Evolutionary conservation across 768 basidiomycete genomes (phyloP), one percentile per base, ranked within the genome.

Genomic region (Leccinum olivaceopallidum): DNA sequence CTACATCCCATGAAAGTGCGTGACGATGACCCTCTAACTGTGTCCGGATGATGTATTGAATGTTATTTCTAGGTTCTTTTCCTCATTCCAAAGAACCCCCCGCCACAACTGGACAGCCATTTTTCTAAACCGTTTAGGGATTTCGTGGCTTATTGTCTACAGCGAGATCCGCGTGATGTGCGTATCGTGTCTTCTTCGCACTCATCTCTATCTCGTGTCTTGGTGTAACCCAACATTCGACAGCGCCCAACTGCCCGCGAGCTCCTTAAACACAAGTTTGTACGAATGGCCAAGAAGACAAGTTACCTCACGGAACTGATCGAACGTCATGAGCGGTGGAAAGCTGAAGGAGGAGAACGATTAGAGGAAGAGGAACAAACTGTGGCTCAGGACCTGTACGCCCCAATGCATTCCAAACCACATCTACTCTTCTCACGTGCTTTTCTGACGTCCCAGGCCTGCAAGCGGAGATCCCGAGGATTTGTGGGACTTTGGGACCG

Each of bases 1-100:
- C 78, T 98, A 48, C 97, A 99, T 76, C 97, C 97, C 6, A 98
- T 99, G 97, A 98, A 98, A 84, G 96, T 92, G 58, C 52, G 83
- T 66, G 26, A 42, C 12, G 18, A 20, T 20, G 37, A 7, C 22
- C 10, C 8, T 18, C 30, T 16, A 30, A 53, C 28, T 10, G 22
- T 51, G 6, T 36, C 18, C 39, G 9, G 18, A 51, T 16, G 53
- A 12, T 30, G 8, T 36, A 26, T 63, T 56, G 20, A 57, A 50
- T 28, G 6, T 18, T 49, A 6, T 39, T 13, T 14, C 16, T 26
- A 96, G 94, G 95, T 98, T 36, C 81, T 99, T 13, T 99, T 99
- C 81, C 81, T 99, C 57, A 99, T 99, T 59, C 97, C 97, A 16
- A 98, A 98, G 80, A 98, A 98, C 67, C 87, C 92, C 2, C 97